Evolutionary conservation across 345 rosid species (phyloP), one percentile per base, ranked within the genome.

Genomic region (Acer yangbiense): DNA sequence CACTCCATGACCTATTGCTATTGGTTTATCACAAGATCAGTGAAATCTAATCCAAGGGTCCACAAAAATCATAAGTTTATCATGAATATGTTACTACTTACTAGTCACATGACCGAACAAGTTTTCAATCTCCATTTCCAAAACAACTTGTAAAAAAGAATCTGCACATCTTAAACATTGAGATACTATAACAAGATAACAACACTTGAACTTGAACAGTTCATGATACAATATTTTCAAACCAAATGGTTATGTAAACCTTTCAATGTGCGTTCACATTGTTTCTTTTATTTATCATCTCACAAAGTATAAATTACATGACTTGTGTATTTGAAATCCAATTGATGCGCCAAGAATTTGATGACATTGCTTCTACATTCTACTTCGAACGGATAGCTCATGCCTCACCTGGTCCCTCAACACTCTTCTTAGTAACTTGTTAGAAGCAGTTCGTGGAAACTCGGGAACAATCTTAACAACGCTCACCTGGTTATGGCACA

Each of bases 361-460:
- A 23, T 23, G 25, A 23, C 25, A 23, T 23, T 23, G 25, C 74
- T 68, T 55, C 68, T 83, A 89, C 20, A 91, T 83, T 76, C 80
- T 85, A 76, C 91, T 90, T 48, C 81, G 76, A n/a, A 62, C 63
- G n/a, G 85, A 77, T 43, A 84, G 78, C 78, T 90, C 89, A 8
- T 78, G 87, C 83, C 78, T 87, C 73, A 90, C 73, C 74, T 88
- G 86, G 78, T 92, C 92, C 85, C 92, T 89, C 86, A 93, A 70
- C 4, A 86, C 90, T 83, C 98, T 87, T 79, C 98, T 89, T 11
- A 95, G 73, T 70, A 93, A 76, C 86, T 95, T 95, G 85, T 92
- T 92, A 0, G 96, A 93, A 57, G 99, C 95, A 18, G 95, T 93
- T 76, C 98, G 85, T 2, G 97, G 97, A 73, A 95, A 90, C 80